Evolutionary conservation across 352 stramenopile genomes (phyloP).

Genomic region (Pelagophyceae sp.): DNA sequence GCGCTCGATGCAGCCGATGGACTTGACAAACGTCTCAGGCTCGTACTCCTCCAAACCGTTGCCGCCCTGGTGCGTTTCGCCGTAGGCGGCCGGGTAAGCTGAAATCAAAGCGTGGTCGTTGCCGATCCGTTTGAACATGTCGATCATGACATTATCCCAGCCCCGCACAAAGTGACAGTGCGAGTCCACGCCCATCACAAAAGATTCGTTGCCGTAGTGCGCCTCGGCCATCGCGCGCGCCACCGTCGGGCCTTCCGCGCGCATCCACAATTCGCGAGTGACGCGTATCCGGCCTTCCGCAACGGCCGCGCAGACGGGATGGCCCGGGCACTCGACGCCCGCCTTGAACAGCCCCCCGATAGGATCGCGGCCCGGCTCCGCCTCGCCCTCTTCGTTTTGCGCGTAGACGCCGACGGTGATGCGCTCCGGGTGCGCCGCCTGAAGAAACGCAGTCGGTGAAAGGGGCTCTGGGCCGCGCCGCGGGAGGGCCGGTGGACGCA

Average conservation of each 20-base stretch:
- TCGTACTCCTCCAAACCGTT: background rate
- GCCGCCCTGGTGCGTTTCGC: background rate
- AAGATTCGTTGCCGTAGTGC: conserved; percentile 23
- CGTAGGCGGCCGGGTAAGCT: conserved; percentile 21
- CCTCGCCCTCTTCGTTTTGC: conserved; percentile 16
- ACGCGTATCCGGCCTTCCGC: conserved; percentile 24
- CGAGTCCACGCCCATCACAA: conserved; percentile 23
- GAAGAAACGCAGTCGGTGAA: no score
- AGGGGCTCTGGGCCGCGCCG: no score
- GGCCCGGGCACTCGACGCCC: conserved; percentile 17
- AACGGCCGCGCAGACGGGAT: conserved; percentile 24
- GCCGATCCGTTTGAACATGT: conserved; percentile 23
- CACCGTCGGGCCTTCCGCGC: conserved; percentile 24
- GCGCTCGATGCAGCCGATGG: conserved; percentile 14
- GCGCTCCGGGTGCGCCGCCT: conserved; percentile 24
- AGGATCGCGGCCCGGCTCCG: conserved; percentile 3
- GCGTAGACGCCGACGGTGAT: conserved; percentile 24
- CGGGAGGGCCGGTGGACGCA: no score
- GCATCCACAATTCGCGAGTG: conserved; percentile 3
- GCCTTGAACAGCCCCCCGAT: background rate
- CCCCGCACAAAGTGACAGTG: conserved; percentile 28
- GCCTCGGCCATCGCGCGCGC: conserved; percentile 18
- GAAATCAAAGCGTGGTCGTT: conserved; percentile 29
- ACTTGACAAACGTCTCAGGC: conserved; percentile 16
- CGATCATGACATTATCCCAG: conserved; percentile 27